Base-by-base conservation (phyloP, 108 stramenopile species). In the Conticribra guillardii region DNA sequence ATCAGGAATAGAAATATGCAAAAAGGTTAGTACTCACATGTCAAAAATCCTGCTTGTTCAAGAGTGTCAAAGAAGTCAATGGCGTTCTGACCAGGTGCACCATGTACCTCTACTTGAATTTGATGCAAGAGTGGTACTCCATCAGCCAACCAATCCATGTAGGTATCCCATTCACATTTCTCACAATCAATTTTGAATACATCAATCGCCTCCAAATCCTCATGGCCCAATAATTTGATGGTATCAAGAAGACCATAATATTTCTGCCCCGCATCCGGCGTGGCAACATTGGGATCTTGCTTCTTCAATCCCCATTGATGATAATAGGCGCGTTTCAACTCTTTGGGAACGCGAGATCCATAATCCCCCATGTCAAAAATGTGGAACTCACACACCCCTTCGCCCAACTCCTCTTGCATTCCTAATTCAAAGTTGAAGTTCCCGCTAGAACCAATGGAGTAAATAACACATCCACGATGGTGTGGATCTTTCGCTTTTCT, bases 111-210 rank as follows among this genome's bases (percentile, higher is more conserved):
- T 0, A 82, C 76, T 37, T 64, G 62, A 37, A 82, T 73, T 65
- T 82, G 82, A 24, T 74, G 71, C 1, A 82, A 41, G 16, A 54
- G 23, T n/a, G 81, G 74, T 31, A 66, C 31, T 9, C 49, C 63
- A 30, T 73, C 76, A 8, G 51, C 7, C 16, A 82, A 15, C 81
- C 81, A 77, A 63, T 71, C 71, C 16, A 33, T 37, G 57, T 53
- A 82, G 15, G 69, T 82, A 7, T 71, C 70, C 82, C 82, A 84
- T 61, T 89, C 88, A 61, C 88, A 89, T 7, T 74, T 66, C 60
- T 89, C 88, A 60, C 88, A 86, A 61, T 89, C 88, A 68, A 89
- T 83, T 72, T 86, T 86, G 64, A 89, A 85, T 29, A 89, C 58
- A 58, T 89, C 82, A 56, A 89, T 86, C 15, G 64, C 58, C 16